phyloP scores from a whole-genome alignment of 164 flowering plant genomes.

The Akebia trifoliata region DNA sequence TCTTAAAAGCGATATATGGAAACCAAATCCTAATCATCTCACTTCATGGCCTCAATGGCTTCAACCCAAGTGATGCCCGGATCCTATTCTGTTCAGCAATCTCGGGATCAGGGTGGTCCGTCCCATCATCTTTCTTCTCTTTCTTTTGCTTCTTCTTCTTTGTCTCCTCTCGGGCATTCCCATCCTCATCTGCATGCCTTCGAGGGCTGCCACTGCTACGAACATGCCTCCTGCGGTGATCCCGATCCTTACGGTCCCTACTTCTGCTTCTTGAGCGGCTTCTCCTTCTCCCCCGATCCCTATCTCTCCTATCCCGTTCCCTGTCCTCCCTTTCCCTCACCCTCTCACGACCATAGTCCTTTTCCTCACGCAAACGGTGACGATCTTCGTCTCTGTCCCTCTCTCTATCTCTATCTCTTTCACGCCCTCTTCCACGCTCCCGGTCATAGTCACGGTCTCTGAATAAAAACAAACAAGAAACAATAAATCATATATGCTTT shows the following conservation, averaged over 20 bases:
- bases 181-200: conserved; percentile 47
- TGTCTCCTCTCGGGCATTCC: conserved; percentile 36
- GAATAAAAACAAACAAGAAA: not conserved
- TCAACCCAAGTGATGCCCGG: too few relatives aligned
- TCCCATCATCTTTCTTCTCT: conserved; percentile 84
- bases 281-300: conserved; percentile 72
- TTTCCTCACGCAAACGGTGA: conserved; percentile 62
- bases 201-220: conserved; percentile 64
- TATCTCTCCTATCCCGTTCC: conserved; percentile 72
- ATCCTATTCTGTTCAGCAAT: conserved; percentile 85
- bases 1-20: too few relatives aligned
- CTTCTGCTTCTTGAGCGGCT: conserved; percentile 69
- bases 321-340: conserved; percentile 56
- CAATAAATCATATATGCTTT: not conserved
- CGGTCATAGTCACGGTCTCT: conserved; percentile 35
- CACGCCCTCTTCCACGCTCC: conserved; percentile 48
- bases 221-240: conserved; percentile 61
- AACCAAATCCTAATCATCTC: too few relatives aligned
- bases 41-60: too few relatives aligned
- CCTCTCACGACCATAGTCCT: conserved; percentile 67
- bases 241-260: conserved; percentile 48
- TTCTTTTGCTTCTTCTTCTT: conserved; percentile 71
- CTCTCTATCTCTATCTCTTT: conserved; percentile 47
- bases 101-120: conserved; percentile 95
- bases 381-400: conserved; percentile 54